Base-by-base conservation (phyloP, 1,284 basidiomycete genomes). In the Trametes polyzona region DNA sequence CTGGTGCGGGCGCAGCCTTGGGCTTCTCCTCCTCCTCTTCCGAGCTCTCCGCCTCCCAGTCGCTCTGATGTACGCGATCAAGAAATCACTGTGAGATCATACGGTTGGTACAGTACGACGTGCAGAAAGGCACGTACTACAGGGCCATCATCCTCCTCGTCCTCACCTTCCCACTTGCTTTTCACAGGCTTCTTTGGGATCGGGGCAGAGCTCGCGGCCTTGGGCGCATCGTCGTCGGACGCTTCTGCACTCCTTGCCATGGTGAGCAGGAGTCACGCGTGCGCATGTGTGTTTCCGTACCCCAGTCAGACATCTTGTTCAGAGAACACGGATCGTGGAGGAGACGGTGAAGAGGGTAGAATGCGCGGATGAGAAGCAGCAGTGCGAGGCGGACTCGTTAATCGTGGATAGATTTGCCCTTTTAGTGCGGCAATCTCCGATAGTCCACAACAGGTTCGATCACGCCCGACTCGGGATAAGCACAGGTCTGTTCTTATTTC, bases 11-110 rank as follows among this genome's bases (percentile, higher is more conserved):
- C 12, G 79, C 69, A 50, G 44, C 75, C 59, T 61, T 60, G 17
- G 80, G 75, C 54, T 85, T 82, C 59, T 82, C 77, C 62, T 87
- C 83, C 53, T 91, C 89, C n/a, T 89, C 88, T 10, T 58, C 58
- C 12, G 49, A 50, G 5, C 91, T 92, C 4, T 89, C 91, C 40
- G 82, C 91, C 65, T 98, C 95, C 95, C 95, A 97, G 73, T 96
- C 93, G 71, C 93, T 94, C 91, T 96, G 65, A 29, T 64, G 36
- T 52, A n/a, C 19, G 50, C 47, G 53, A 61, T 61, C 40, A 37
- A 11, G 14, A 23, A 12, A 14, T 47, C 40, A 16, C 11, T 5
- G 55, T 57, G 47, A 59, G 55, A 52, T 49, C 27, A 6, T 1
- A 8, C 19, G 35, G 41, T 42, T 19, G 24, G 17, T 32, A 23